These are phyloP conservation scores for Ascoidea asiatica DNA, from an alignment of 805 yeast genomes.

Conservation along the genomic window DNA sequence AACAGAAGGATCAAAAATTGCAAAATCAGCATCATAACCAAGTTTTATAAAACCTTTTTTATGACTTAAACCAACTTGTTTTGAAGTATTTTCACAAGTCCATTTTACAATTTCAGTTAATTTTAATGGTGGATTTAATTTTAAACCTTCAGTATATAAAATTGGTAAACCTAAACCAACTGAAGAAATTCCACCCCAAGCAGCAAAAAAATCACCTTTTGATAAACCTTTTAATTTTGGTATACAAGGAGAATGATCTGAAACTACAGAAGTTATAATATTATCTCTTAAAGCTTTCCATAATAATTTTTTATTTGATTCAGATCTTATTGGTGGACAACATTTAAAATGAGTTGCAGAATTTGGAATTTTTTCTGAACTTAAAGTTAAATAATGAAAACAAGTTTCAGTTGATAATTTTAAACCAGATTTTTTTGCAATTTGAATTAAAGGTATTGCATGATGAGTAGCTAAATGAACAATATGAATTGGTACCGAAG, in stretches of 20 bases:
- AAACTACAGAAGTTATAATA: conserved; percentile 71
- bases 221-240: conserved; percentile 76
- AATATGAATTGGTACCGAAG: conserved; percentile 64
- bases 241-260: conserved; percentile 94
- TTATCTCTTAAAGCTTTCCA: conserved; percentile 68
- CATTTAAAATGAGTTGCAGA: conserved; percentile 81
- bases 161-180: conserved; percentile 85
- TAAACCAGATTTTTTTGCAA: conserved; percentile 36
- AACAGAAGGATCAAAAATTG: conserved; percentile 58
- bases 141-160: conserved; percentile 59
- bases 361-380: conserved; percentile 65
- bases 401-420: conserved; percentile 86
- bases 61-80: conserved; percentile 66
- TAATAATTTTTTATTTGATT: conserved; percentile 51
- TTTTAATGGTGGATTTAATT: conserved; percentile 34
- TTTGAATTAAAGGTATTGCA: conserved; percentile 64
- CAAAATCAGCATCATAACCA: conserved; percentile 84
- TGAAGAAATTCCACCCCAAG: conserved; percentile 95
- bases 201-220: conserved; percentile 76
- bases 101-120: conserved; percentile 58
- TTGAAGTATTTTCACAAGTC: conserved; percentile 77
- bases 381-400: conserved; percentile 75
- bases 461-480: conserved; percentile 84
- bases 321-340: conserved; percentile 86
- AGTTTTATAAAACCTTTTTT: conserved; percentile 57